phyloP scores from a whole-genome alignment of 371 early-diverging fungal species.

The Syncephalastrum sp. region DNA sequence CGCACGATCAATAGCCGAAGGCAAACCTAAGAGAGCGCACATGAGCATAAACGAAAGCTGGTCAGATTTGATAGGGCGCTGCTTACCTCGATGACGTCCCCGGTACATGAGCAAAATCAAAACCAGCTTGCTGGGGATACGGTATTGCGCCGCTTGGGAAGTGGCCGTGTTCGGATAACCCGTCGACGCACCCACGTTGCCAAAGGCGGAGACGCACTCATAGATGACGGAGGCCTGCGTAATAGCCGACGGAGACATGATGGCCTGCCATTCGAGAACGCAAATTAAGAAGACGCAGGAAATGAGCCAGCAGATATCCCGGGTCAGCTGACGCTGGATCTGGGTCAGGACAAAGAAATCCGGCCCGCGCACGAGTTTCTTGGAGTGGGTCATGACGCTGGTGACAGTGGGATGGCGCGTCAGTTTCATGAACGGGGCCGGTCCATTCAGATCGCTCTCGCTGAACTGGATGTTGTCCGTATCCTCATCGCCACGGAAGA shows the following conservation, averaged over 20 bases:
- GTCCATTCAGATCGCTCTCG: constrained; percentile 14
- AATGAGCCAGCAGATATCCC: constrained; percentile 50
- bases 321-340: constrained; percentile 46
- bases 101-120: constrained; percentile 46
- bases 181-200: constrained; percentile 40
- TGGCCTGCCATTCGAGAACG: constrained; percentile 28
- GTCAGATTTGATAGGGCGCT: background rate
- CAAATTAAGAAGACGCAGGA: constrained; percentile 34
- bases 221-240: constrained; percentile 41
- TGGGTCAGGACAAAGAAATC: constrained; percentile 50
- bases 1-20: constrained; percentile 51
- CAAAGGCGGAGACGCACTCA: constrained; percentile 52
- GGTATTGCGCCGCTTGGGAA: constrained; percentile 41
- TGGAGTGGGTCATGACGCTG: constrained; percentile 37
- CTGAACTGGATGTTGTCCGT: constrained; percentile 22
- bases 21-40: constrained; percentile 24
- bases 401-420: constrained; percentile 34
- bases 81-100: constrained; percentile 47
- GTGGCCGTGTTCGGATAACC: constrained; percentile 38
- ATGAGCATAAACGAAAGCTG: background rate
- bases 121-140: constrained; percentile 38
- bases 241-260: constrained; percentile 38
- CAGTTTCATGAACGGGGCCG: constrained; percentile 26
- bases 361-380: constrained; percentile 32
- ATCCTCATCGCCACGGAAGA: constrained; percentile 35